Base-by-base conservation (phyloP, 23 red algal genomes). In the Gracilaria gracilis region DNA sequence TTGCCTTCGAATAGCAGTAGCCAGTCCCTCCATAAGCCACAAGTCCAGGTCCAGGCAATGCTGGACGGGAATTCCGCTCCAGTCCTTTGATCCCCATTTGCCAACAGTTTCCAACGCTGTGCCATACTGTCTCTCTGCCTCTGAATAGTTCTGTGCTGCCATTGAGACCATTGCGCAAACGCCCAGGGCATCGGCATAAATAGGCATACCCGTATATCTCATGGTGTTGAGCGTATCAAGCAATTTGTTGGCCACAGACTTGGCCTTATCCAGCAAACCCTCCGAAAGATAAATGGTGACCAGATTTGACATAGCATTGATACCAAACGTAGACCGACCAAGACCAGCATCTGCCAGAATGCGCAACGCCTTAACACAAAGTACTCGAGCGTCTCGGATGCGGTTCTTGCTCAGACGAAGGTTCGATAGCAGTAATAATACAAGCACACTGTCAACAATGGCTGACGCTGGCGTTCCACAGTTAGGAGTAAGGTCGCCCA, bases 21-120 rank as follows among this genome's bases (percentile, higher is more conserved):
- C 92, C 36, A 98, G 69, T 1, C 88, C 92, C 44, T 98, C 91
- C 74, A 95, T 79, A 0, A 98, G 67, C 96, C 96, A 98, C 57
- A 98, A 23, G 59, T 98, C 96, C 29, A 98, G 89, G 61, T 98
- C 90, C 17, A 95, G 87, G 70, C 96, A 98, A 69, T 98, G 96
- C 55, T 98, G 87, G 42, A 95, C 73, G 17, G 96, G 96, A 24
- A 86, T 88, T 34, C 87, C 87, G 57, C 57, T 85, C 96, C 96
- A 98, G 46, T 93, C 79, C 29, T 85, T 85, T 72, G 84, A 80
- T n/a, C 89, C 69, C 81, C 89, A 92, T 50, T 75, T 81, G 23
- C 67, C 73, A 12, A 95, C 82, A 7, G 90, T 91, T 61, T 94
- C 91, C 58, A 98, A 49, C 25, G 92, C 92, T 14, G 55, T 77